Conservation (phyloP, 2,329 filamentous ascomycete genomes). For the Aspergillus spinulosporus region DNA sequence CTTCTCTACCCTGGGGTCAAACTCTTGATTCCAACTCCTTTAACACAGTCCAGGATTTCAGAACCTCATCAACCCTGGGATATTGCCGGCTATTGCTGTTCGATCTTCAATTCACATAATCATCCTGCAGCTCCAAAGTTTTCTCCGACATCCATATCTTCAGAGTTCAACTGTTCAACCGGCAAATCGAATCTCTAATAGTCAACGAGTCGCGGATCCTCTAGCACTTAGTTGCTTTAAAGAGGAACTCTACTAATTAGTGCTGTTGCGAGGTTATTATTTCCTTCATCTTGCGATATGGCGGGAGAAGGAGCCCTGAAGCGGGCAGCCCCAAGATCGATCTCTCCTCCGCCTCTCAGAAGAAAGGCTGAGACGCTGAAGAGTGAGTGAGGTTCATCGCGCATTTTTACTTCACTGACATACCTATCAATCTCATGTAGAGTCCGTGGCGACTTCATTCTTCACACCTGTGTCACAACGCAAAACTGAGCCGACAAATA, state of each 20-base stretch:
- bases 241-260: too few species aligned
- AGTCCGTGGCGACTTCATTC: constrained; percentile 70
- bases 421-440: constrained; percentile 21
- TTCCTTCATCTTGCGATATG: constrained; percentile 24
- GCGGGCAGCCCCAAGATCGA: constrained; percentile 41
- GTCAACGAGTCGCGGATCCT: too few species aligned
- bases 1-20: constrained; percentile 15
- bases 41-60: not conserved
- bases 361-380: constrained; percentile 57
- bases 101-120: too few species aligned
- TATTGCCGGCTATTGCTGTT: not conserved
- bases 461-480: constrained; percentile 88
- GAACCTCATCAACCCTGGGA: not conserved
- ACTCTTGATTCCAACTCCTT: not conserved
- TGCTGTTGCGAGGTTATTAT: not conserved
- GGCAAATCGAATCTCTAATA: too few species aligned
- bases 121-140: too few species aligned
- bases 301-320: constrained; percentile 32
- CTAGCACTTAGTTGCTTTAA: too few species aligned
- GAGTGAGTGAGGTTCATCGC: constrained; percentile 39
- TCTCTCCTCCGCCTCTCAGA: constrained; percentile 61
- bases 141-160: too few species aligned
- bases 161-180: too few species aligned
- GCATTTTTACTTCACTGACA: not conserved
- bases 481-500: constrained; percentile 66